phyloP scores from a whole-genome alignment of 176 grass and related monocot genomes.

The Oryza australiensis region DNA sequence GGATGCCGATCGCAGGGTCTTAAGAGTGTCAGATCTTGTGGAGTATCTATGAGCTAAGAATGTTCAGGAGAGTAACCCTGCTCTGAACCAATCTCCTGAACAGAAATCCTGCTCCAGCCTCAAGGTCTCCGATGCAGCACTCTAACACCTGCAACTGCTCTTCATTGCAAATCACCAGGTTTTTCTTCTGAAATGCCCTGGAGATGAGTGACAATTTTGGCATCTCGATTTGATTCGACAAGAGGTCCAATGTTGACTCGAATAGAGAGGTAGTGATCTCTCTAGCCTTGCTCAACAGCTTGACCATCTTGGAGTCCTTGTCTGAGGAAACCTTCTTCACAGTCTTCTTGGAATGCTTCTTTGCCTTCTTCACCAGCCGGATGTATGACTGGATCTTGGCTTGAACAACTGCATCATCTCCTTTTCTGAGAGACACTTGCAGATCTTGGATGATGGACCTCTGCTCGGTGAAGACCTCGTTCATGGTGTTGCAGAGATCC shows the following conservation, averaged over 20 bases:
- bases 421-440: slow-evolving; percentile 30
- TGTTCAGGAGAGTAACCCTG: slow-evolving; percentile 57
- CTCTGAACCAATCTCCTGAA: slow-evolving; percentile 45
- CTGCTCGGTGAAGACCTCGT: slow-evolving; percentile 25
- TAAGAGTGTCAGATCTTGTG: background rate
- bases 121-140: slow-evolving; percentile 36
- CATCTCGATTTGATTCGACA: slow-evolving; percentile 7
- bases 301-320: background rate
- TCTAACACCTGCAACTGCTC: slow-evolving; percentile 9
- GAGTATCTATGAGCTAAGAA: slow-evolving; percentile 36
- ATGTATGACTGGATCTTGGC: slow-evolving; percentile 31
- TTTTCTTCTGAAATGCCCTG: slow-evolving; percentile 34
- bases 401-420: slow-evolving; percentile 16
- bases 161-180: slow-evolving; percentile 16
- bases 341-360: slow-evolving; percentile 48
- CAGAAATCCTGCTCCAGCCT: slow-evolving; percentile 28
- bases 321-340: slow-evolving; percentile 12
- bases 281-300: slow-evolving; percentile 39
- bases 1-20: slow-evolving; percentile 34
- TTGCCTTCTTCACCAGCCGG: slow-evolving; percentile 39
- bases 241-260: slow-evolving; percentile 15
- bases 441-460: slow-evolving; percentile 40
- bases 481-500: slow-evolving; percentile 38
- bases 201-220: slow-evolving; percentile 30
- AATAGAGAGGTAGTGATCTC: slow-evolving; percentile 49